Evolutionary conservation across 306 rosid genomes (phyloP).

Genomic region (Crotalaria pallida): DNA sequence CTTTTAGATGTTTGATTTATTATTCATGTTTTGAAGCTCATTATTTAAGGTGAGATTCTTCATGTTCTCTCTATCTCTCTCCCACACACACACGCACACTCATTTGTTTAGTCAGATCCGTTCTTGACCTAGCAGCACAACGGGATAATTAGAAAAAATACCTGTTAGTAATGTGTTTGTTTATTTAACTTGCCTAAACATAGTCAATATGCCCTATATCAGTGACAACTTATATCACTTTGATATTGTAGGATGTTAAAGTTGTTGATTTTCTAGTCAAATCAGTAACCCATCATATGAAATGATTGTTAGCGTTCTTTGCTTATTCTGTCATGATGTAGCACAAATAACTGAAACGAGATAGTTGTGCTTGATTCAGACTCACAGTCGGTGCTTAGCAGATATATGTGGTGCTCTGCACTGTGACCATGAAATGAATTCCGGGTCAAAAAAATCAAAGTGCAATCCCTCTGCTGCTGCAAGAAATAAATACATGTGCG

Average conservation of each 20-base stretch:
- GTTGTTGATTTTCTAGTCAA: neutral
- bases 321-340: neutral
- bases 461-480: conserved; percentile 79
- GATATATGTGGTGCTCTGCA: conserved; percentile 76
- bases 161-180: neutral
- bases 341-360: conserved; percentile 27
- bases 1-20: neutral
- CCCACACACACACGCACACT: too few species aligned
- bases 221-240: neutral
- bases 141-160: neutral
- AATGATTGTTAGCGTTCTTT: neutral
- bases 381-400: conserved; percentile 66
- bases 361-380: conserved; percentile 43
- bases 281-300: neutral
- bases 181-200: neutral
- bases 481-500: conserved; percentile 71
- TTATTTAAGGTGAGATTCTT: neutral
- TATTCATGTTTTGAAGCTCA: neutral
- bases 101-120: neutral
- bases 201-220: neutral
- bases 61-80: neutral
- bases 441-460: conserved; percentile 47
- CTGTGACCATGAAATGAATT: conserved; percentile 51
- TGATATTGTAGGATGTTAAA: neutral
- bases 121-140: neutral